A percentile compares a stretch with the other conserved stretches of the same genome.
Conservation (phyloP, 176 grass and related monocot species). For the Avena sativa region DNA sequence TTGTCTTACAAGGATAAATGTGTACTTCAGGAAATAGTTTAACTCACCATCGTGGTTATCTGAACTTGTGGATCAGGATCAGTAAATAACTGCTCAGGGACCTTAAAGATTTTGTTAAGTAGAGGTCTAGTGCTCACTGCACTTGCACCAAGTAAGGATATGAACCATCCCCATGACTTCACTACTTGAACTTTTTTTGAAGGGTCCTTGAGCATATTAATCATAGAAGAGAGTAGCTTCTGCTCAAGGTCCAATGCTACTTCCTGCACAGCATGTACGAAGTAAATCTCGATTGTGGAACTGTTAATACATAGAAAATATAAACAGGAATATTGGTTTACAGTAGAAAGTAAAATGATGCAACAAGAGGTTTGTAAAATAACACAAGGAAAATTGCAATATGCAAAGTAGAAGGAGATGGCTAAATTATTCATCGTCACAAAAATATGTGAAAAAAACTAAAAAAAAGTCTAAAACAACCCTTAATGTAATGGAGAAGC, state of each 20-base stretch:
- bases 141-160: constrained; percentile 68
- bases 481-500: not conserved
- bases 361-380: constrained; percentile 13
- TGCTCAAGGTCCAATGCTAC: constrained; percentile 67
- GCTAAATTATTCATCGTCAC: constrained; percentile 8
- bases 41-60: constrained; percentile 68
- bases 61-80: constrained; percentile 76
- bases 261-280: constrained; percentile 46
- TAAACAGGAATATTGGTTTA: not conserved
- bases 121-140: constrained; percentile 58
- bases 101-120: constrained; percentile 85
- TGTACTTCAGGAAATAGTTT: constrained; percentile 25
- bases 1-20: constrained; percentile 18
- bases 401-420: constrained; percentile 1
- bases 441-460: not conserved
- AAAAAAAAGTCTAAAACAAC: constrained; percentile 14
- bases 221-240: constrained; percentile 61
- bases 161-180: constrained; percentile 87
- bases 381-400: constrained; percentile 5
- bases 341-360: constrained; percentile 23
- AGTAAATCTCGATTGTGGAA: constrained; percentile 27
- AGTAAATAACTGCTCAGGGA: constrained; percentile 70
- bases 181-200: constrained; percentile 71
- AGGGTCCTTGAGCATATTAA: constrained; percentile 63
- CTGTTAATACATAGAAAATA: not conserved